Evolutionary conservation across 2,329 filamentous ascomycete species (phyloP).

Genomic region (Achaetomium macrosporum): DNA sequence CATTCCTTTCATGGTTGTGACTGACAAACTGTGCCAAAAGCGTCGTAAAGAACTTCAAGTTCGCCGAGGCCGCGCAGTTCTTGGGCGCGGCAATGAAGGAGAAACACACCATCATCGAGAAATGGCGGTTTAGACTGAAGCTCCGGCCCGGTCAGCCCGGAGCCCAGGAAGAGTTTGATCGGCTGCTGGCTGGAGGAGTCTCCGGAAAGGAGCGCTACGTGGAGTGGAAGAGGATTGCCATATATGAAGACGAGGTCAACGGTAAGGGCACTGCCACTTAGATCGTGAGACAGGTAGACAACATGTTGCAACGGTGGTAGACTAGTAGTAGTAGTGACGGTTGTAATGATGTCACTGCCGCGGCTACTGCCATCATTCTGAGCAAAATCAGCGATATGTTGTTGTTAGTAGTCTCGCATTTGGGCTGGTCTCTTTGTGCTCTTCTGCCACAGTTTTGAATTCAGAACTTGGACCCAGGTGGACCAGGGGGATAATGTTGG

Average conservation of each 20-base stretch:
- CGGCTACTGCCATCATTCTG: too few relatives aligned
- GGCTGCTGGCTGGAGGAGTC: background rate
- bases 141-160: conserved; percentile 20
- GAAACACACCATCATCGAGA: conserved; percentile 29
- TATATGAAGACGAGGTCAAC: background rate
- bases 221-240: conserved; percentile 3
- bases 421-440: too few relatives aligned
- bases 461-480: too few relatives aligned
- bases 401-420: too few relatives aligned
- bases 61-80: background rate
- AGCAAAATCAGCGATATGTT: too few relatives aligned
- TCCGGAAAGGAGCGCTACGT: conserved; percentile 3
- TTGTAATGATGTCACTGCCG: too few relatives aligned
- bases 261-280: too few relatives aligned
- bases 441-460: too few relatives aligned
- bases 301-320: too few relatives aligned
- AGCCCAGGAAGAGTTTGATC: conserved; percentile 31
- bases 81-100: conserved; percentile 10
- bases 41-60: background rate
- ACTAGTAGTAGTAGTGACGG: too few relatives aligned
- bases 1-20: background rate
- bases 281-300: too few relatives aligned
- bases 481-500: too few relatives aligned
- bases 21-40: background rate
- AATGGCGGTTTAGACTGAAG: conserved; percentile 30